Evolutionary conservation across 495 filamentous ascomycete species (phyloP), one percentile per base, ranked within the genome.

Genomic region (Lepidopterella palustris): DNA sequence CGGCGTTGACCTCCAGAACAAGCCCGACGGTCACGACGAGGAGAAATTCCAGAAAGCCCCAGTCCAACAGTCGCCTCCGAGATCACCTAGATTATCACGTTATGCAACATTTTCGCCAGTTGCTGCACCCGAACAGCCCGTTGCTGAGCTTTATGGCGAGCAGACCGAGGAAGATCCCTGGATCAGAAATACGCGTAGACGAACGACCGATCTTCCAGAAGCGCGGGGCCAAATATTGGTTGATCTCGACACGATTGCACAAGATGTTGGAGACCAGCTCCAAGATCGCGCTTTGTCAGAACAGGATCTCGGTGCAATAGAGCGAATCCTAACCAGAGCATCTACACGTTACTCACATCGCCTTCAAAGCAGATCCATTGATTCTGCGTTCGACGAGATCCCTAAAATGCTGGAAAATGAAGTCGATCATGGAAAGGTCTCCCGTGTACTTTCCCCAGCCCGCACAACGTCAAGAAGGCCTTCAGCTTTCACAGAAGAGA

Each of bases 101-200:
- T n/a, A 1, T 26, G 0, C 47, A n/a, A 9, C 28, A 45, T 2
- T 10, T 18, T 28, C 31, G 21, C 45, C 24, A 21, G 23, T 55
- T n/a, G 13, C 52, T 1, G 8, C 52, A 25, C 26, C 45, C 4
- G 48, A 54, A 32, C 47, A 58, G 20, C 21, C 26, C 4, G 39
- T 26, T 1, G 31, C 18, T 3, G 60, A 53, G 23, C 45, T 20
- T 24, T 1, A 10, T 49, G 55, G 58, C 8, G 35, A 54, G 18
- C 48, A 47, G 4, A 24, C 49, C 32, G 49, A 35, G 18, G 62
- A 65, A 18, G 62, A 65, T 23, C n/a, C 53, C 0, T 65, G 58
- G 58, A 31, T 65, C n/a, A 53, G 58, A 50, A 58, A 60, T 21
- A 65, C 62, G 32, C 62, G 62, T 21, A 57, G 47, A 28, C 53